Percentiles rank a stretch among this genome's conserved stretches.
Evolutionary conservation across 2,329 filamentous ascomycete genomes (phyloP).

Genomic region (Esteya vermicola): DNA sequence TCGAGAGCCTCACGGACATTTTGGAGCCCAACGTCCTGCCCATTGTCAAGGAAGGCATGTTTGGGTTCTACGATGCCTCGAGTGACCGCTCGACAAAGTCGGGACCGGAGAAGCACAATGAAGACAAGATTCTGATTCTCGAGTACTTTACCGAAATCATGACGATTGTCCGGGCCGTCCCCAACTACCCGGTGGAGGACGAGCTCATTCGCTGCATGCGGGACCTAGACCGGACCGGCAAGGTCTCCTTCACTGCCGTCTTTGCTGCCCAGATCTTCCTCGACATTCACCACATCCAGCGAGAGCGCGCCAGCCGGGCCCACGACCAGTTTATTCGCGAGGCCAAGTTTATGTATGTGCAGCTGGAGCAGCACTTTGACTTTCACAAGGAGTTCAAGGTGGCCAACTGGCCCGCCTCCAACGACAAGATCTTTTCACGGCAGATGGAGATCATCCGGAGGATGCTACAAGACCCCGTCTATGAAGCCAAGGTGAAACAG

Average conservation of each 20-base stretch:
- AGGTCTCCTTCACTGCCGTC: constrained; percentile 20
- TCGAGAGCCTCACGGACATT: constrained; percentile 7
- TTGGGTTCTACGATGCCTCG: constrained; percentile 9
- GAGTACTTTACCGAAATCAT: constrained; percentile 20
- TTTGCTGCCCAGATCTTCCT: constrained; percentile 27
- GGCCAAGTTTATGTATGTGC: constrained; percentile 10
- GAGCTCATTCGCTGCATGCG: too few relatives aligned
- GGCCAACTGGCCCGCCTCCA: constrained; percentile 16
- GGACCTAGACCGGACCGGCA: constrained; percentile 15
- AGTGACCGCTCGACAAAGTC: not conserved
- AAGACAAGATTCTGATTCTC: constrained; percentile 20
- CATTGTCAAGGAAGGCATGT: constrained; percentile 13
- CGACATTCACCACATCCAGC: constrained; percentile 23
- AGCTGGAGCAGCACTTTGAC: constrained; percentile 16
- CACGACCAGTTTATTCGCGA: constrained; percentile 7
- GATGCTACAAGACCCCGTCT: too few relatives aligned
- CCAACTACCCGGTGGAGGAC: constrained; percentile 16
- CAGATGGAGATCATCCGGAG: too few relatives aligned
- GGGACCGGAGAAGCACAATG: constrained; percentile 16
- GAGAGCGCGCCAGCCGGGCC: constrained; percentile 6
- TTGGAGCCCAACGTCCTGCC: constrained; percentile 10
- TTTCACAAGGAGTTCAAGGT: constrained; percentile 18
- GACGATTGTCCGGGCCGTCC: constrained; percentile 9
- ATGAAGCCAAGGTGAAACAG: not conserved
- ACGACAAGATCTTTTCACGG: constrained; percentile 12